Conservation (phyloP, 257 asterid genomes). For the Ophiorrhiza pumila region DNA sequence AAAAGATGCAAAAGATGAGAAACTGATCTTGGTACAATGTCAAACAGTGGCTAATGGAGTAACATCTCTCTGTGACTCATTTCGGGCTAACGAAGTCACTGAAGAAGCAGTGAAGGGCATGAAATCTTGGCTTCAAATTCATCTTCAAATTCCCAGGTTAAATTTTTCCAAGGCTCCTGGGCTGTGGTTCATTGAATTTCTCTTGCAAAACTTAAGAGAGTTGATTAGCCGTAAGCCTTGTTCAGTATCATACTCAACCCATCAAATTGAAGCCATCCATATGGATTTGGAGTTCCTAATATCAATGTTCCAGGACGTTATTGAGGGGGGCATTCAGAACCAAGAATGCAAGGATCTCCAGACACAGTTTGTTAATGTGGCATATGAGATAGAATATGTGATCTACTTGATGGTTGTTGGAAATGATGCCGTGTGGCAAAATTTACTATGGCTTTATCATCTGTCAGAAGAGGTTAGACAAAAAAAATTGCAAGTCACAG, state of each 20-base stretch:
- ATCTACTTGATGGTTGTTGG: neutral
- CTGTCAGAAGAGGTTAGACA: neutral
- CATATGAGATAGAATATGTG: conserved; percentile 1
- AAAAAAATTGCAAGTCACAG: neutral
- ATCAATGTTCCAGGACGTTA: neutral
- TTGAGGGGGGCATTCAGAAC: neutral
- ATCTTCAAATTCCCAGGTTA: neutral
- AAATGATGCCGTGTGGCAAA: neutral
- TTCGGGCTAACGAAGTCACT: neutral
- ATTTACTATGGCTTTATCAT: neutral
- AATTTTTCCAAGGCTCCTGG: conserved; percentile 6
- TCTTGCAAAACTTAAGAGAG: neutral
- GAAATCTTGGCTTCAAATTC: neutral
- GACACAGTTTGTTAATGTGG: neutral
- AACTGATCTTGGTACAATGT: neutral
- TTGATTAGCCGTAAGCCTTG: neutral
- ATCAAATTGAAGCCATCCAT: conserved; percentile 8
- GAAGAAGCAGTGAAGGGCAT: neutral
- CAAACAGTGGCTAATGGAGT: conserved; percentile 6
- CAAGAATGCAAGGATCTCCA: neutral
- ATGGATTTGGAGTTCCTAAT: neutral
- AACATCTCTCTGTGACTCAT: neutral
- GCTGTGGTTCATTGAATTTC: conserved; percentile 4
- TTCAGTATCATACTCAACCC: neutral
- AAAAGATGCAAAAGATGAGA: neutral